Base-by-base conservation (phyloP, 331 rosid species). In the Malus hybrid region DNA sequence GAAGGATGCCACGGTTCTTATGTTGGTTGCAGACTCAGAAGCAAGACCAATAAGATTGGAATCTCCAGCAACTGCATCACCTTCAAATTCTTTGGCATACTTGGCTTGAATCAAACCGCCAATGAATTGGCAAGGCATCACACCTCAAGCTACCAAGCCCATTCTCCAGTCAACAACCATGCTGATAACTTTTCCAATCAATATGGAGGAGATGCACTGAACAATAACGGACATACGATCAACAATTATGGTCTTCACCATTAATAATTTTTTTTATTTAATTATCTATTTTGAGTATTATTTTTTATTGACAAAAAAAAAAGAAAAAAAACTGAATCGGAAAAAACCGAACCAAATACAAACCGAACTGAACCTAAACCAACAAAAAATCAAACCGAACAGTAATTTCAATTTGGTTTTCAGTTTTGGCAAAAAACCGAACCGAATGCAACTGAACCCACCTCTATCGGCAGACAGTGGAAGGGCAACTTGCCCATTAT, bases 61-160 rank as follows among this genome's bases (percentile, higher is more conserved):
- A 87, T 91, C 89, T 20, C 90, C 77, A 63, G 88, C 85, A 29
- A 92, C 85, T 71, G 89, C 76, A 83, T 93, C 92, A 28, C 93
- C 93, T 28, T 91, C 85, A 80, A 93, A 91, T 67, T 97, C 98
- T 81, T 89, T 88, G 61, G 97, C 97, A 60, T 96, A 89, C 82
- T 87, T 93, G 73, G 93, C 97, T 83, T 93, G 98, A 71, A 93
- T 84, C 64, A 93, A 84, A 72, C 98, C 97, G 27, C 97, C 98
- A 75, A 93, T 91, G 87, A 93, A 89, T 85, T 93, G 98, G 86
- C 97, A 93, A 61, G 98, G 98, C 97, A 91, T 93, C 39, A 93
- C 98, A 29, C 96, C 97, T 96, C 98, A 91, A 68, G 98, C 89
- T 72, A 93, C 97, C 80, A 93, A 82, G 29, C 78, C 82, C 98